These are phyloP conservation scores for Calycina marina DNA, from an alignment of 2,329 filamentous ascomycete genomes.

Conservation along the genomic window DNA sequence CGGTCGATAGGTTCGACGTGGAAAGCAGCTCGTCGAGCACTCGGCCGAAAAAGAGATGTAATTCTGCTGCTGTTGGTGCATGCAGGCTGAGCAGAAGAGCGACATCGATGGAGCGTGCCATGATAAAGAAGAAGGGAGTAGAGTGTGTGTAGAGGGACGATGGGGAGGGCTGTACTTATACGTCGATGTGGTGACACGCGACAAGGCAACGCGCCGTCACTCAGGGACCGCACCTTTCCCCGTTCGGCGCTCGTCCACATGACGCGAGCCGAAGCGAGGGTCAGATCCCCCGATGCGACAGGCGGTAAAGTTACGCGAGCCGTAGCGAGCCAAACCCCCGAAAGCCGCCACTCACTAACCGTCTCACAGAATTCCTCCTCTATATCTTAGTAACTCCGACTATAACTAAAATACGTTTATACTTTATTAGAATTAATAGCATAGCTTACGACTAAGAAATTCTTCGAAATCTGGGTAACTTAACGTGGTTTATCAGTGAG, in stretches of 20 bases:
- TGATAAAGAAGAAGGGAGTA: neutral
- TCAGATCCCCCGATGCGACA: neutral
- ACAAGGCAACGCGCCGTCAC: neutral
- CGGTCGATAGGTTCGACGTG: no score
- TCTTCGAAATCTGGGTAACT: no score
- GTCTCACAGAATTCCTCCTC: neutral
- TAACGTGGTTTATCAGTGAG: no score
- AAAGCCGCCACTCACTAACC: neutral
- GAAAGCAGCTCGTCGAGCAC: no score
- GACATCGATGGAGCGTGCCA: neutral
- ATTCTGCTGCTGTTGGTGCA: neutral
- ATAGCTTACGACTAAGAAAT: no score
- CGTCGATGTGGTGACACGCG: neutral
- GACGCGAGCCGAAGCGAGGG: neutral
- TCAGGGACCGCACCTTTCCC: no score
- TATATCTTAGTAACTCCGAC: no score
- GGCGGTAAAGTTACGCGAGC: neutral
- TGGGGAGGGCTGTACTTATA: neutral
- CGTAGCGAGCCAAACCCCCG: neutral
- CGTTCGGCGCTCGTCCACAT: no score
- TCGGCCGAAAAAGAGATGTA: neutral
- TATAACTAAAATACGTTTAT: no score
- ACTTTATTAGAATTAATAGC: no score
- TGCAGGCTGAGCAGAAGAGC: neutral
- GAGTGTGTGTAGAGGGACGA: neutral